Evolutionary conservation across 805 yeast species (phyloP).

Genomic region (Teunomyces barrocoloradensis): DNA sequence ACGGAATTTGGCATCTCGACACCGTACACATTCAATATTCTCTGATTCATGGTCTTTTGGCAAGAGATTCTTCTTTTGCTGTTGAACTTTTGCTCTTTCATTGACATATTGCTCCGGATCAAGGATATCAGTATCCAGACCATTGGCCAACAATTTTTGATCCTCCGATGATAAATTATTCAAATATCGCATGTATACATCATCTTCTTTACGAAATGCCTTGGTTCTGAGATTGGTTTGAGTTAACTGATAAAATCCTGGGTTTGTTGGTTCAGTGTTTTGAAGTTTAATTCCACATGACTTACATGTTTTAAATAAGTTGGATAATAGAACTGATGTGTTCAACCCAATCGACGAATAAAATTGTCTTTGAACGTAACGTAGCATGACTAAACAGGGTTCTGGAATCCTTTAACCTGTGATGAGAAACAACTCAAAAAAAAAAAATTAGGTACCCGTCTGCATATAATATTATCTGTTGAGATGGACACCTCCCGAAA

Average conservation of each 20-base stretch:
- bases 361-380: not conserved
- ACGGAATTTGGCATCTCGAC: constrained; percentile 50
- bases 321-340: constrained; percentile 10
- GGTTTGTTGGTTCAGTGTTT: constrained; percentile 23
- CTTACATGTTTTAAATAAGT: constrained; percentile 33
- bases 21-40: constrained; percentile 49
- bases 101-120: constrained; percentile 2
- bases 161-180: constrained; percentile 24
- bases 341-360: constrained; percentile 6
- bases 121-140: not conserved
- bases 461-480: not conserved
- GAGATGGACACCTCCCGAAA: not conserved
- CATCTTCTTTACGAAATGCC: constrained; percentile 20
- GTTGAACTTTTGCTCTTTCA: constrained; percentile 5
- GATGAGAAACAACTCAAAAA: not conserved
- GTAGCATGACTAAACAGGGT: not conserved
- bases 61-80: not conserved
- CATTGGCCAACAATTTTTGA: constrained; percentile 22
- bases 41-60: constrained; percentile 2
- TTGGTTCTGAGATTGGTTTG: not conserved
- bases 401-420: not conserved
- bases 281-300: constrained; percentile 63
- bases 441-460: not conserved
- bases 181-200: constrained; percentile 18
- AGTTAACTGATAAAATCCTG: constrained; percentile 43